Percentiles rank a stretch among this genome's conserved stretches.
Evolutionary conservation across 345 rosid genomes (phyloP).

Genomic region (Crucihimalaya himalaica): DNA sequence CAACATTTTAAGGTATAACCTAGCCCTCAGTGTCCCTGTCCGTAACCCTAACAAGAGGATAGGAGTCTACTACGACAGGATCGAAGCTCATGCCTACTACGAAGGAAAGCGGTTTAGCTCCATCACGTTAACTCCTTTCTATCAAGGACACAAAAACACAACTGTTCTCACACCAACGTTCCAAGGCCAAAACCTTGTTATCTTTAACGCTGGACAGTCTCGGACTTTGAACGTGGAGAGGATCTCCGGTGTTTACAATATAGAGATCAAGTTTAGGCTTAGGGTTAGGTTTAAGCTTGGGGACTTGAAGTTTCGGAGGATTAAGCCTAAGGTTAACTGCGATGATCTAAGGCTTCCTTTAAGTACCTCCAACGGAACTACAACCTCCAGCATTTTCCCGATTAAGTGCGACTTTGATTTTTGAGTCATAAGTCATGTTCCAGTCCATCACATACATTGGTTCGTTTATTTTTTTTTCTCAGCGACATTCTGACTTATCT

Average conservation of each 20-base stretch:
- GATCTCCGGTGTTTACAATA: conserved; percentile 44
- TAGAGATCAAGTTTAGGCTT: conserved; percentile 57
- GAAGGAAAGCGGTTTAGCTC: conserved; percentile 45
- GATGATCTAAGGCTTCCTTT: conserved; percentile 62
- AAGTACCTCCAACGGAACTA: conserved; percentile 36
- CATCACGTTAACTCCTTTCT: conserved; percentile 49
- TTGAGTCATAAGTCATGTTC: conserved; percentile 25
- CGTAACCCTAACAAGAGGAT: conserved; percentile 69
- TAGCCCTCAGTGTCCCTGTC: conserved; percentile 51
- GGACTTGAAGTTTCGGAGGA: conserved; percentile 46
- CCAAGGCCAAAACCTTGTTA: conserved; percentile 40
- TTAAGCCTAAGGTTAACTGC: conserved; percentile 61
- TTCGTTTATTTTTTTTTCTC: conserved; percentile 18
- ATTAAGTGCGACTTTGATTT: conserved; percentile 55
- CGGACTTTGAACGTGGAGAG: conserved; percentile 46
- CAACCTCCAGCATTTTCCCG: conserved; percentile 22
- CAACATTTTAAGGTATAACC: conserved; percentile 47
- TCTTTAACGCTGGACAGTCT: conserved; percentile 37
- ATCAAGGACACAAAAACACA: conserved; percentile 81
- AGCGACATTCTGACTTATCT: background rate
- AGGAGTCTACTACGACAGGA: conserved; percentile 53
- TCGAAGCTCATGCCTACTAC: conserved; percentile 54
- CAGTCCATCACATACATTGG: conserved; percentile 1
- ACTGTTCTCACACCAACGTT: conserved; percentile 50
- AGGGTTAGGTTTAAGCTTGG: conserved; percentile 69